These are phyloP conservation scores for Rhizophagus prolifer DNA, from an alignment of 192 early-diverging fungal species.

Conservation along the genomic window DNA sequence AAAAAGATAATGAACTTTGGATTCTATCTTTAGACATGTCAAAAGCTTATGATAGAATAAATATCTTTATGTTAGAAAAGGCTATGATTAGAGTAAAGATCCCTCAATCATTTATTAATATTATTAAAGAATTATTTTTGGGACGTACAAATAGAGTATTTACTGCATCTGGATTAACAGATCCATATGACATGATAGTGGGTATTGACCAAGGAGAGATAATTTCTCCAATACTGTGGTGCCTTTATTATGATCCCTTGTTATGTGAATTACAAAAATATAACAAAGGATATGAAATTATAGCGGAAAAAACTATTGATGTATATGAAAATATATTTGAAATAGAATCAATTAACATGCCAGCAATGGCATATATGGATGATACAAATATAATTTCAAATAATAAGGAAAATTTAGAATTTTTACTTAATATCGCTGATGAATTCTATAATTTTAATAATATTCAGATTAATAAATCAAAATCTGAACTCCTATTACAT, in stretches of 20 bases:
- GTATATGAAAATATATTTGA: too few species aligned
- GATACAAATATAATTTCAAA: too few species aligned
- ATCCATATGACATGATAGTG: not conserved
- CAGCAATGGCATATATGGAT: too few species aligned
- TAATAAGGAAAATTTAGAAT: too few species aligned
- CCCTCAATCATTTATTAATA: not conserved
- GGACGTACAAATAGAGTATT: not conserved
- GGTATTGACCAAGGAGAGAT: conserved; percentile 6
- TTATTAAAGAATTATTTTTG: not conserved
- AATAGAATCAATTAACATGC: too few species aligned
- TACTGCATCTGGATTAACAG: not conserved
- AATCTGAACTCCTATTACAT: too few species aligned
- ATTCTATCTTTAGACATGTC: not conserved
- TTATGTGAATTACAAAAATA: not conserved
- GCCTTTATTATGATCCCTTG: not conserved
- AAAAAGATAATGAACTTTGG: conserved; percentile 4
- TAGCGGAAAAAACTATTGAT: too few species aligned
- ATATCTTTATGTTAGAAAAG: too few species aligned
- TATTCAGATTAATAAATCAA: too few species aligned
- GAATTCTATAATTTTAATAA: too few species aligned
- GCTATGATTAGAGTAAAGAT: not conserved
- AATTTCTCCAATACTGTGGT: not conserved
- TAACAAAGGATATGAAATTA: too few species aligned
- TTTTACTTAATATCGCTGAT: too few species aligned
- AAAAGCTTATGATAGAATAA: not conserved